Conservation (phyloP, 2,329 filamentous ascomycete species). For the Aspergillus oerlinghausenensis region DNA sequence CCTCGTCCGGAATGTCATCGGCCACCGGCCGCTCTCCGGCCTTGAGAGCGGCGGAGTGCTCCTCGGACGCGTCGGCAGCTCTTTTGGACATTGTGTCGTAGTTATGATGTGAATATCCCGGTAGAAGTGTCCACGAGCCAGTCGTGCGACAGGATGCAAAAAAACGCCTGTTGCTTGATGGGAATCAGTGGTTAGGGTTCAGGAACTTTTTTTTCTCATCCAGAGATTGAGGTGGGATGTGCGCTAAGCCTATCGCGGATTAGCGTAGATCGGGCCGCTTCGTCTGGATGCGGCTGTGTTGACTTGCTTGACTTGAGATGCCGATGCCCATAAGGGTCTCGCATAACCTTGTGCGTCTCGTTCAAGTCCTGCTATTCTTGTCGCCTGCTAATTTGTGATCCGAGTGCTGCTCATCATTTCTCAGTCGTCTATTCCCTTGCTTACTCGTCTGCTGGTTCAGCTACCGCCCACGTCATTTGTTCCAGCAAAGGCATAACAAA, state of each 20-base stretch:
- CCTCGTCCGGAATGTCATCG: conserved; percentile 48
- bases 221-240: conserved; percentile 17
- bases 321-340: neutral
- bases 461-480: conserved; percentile 6
- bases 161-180: conserved; percentile 10
- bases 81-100: conserved; percentile 54
- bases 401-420: neutral
- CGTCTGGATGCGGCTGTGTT: conserved; percentile 13
- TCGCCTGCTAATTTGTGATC: neutral
- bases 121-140: conserved; percentile 15
- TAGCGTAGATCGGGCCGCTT: conserved; percentile 27
- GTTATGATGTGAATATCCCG: conserved; percentile 1
- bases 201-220: conserved; percentile 29
- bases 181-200: conserved; percentile 9
- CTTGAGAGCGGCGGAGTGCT: conserved; percentile 53
- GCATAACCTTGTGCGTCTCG: neutral
- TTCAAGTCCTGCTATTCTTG: neutral
- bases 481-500: conserved; percentile 9
- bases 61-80: conserved; percentile 50
- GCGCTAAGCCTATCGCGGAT: conserved; percentile 30
- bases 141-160: conserved; percentile 16
- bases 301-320: neutral
- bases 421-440: neutral
- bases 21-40: conserved; percentile 56
- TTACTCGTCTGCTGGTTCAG: conserved; percentile 4